Percentiles rank a stretch among this genome's conserved stretches.
Evolutionary conservation across 352 stramenopile genomes (phyloP).

Genomic region (Phytophthora sojae): DNA sequence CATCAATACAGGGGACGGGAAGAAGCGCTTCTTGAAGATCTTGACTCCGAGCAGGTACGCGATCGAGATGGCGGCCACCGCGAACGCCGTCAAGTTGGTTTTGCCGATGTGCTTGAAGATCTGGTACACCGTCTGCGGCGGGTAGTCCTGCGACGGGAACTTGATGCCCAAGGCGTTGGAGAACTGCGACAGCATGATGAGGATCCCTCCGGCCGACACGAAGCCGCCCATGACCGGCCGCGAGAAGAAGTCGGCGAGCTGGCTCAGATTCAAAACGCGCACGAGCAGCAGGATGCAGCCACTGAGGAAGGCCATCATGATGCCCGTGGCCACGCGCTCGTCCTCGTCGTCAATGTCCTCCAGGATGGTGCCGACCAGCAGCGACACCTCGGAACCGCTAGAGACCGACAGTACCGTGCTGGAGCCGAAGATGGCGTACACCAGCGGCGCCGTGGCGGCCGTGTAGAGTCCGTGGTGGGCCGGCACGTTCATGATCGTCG

Average conservation of each 20-base stretch:
- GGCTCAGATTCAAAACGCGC: slow-evolving; percentile 79
- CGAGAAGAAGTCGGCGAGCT: slow-evolving; percentile 91
- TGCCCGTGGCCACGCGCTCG: slow-evolving; percentile 54
- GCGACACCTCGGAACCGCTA: slow-evolving; percentile 67
- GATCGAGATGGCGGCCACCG: slow-evolving; percentile 69
- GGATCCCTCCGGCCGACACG: slow-evolving; percentile 85
- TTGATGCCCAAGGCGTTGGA: slow-evolving; percentile 84
- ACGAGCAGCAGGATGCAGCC: slow-evolving; percentile 83
- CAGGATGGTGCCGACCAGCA: slow-evolving; percentile 62
- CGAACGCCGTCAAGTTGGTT: slow-evolving; percentile 78
- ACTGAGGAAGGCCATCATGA: slow-evolving; percentile 79
- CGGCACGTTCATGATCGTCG: slow-evolving; percentile 87
- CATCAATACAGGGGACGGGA: slow-evolving; percentile 41
- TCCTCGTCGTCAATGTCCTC: slow-evolving; percentile 51
- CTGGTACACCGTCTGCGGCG: slow-evolving; percentile 68
- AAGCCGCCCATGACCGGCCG: slow-evolving; percentile 93
- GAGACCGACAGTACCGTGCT: slow-evolving; percentile 87
- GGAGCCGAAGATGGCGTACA: slow-evolving; percentile 88
- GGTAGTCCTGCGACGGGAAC: slow-evolving; percentile 52
- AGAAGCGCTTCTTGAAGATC: slow-evolving; percentile 53
- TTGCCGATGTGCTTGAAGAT: slow-evolving; percentile 67
- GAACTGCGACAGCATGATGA: slow-evolving; percentile 92
- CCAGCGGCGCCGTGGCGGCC: slow-evolving; percentile 79
- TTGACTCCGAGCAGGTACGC: slow-evolving; percentile 54
- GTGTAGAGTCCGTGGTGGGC: slow-evolving; percentile 92